Percentiles rank a stretch among this genome's conserved stretches.
phyloP scores from a whole-genome alignment of 306 rosid genomes.

The Prinsepia uniflora region DNA sequence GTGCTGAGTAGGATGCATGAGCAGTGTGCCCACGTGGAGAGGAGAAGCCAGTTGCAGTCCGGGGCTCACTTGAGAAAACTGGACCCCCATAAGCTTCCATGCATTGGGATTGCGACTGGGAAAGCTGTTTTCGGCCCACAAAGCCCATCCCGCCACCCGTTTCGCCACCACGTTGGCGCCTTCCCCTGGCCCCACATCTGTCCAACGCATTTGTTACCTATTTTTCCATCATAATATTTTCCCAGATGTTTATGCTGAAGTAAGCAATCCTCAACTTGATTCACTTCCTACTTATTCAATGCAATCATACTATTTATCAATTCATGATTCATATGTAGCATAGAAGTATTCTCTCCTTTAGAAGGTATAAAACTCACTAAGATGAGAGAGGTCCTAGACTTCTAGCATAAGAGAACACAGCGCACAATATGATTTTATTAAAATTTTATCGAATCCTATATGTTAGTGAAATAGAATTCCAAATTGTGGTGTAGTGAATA shows the following conservation, averaged over 20 bases:
- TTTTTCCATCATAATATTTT: constrained; percentile 11
- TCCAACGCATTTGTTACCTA: constrained; percentile 22
- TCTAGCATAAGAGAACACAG: no score
- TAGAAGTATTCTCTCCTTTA: no score
- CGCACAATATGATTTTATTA: no score
- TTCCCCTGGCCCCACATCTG: constrained; percentile 35
- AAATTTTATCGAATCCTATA: no score
- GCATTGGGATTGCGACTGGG: constrained; percentile 30
- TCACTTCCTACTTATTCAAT: no score
- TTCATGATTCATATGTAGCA: no score
- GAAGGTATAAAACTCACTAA: no score
- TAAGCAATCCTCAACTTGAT: neutral
- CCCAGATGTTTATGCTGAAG: constrained; percentile 23
- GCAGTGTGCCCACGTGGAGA: constrained; percentile 41
- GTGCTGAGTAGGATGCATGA: constrained; percentile 31
- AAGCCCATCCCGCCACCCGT: constrained; percentile 61
- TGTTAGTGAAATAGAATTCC: no score
- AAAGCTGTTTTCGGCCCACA: constrained; percentile 45
- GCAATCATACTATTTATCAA: no score
- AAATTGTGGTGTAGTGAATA: no score
- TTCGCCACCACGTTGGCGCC: constrained; percentile 29
- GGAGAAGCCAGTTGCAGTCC: constrained; percentile 24
- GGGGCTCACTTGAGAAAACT: constrained; percentile 21
- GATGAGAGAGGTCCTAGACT: no score
- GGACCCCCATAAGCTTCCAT: constrained; percentile 25